Evolutionary conservation across 768 basidiomycete genomes (phyloP), one percentile per base, ranked within the genome.

Genomic region (Zangia roseola): DNA sequence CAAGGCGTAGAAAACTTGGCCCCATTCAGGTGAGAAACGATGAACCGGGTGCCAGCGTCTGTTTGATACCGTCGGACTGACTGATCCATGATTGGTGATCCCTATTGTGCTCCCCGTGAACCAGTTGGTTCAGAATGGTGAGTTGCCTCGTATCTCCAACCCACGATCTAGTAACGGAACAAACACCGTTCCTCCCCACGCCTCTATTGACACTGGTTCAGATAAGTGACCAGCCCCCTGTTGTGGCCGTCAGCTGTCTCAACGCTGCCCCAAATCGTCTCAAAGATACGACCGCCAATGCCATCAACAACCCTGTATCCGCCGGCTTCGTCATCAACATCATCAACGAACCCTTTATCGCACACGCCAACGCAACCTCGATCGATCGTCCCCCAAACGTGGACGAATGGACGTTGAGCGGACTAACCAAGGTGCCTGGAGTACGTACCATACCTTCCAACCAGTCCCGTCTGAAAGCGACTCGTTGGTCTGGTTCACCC

Each of bases 271-370:
- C 43, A 59, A 16, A n/a, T n/a, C n/a, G n/a, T n/a, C 17, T 61
- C 39, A 71, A 72, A 48, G 82, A 82, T 49, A 79, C 77, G 1
- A 58, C 69, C 21, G 54, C 56, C 24, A 82, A 81, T 53, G 76
- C 81, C 55, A 68, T 64, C 54, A 65, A 63, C 1, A 75, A 75
- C n/a, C n/a, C n/a, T n/a, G n/a, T n/a, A n/a, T n/a, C n/a, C n/a
- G n/a, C n/a, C 39, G 61, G 74, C 24, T 84, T 82, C 61, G 75
- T 74, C 5, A 74, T 80, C 21, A 79, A 77, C 54, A 79, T 80
- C 59, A 82, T 84, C 58, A 79, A 77, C 36, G 80, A 81, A 53
- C 69, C 74, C 2, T 76, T 68, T 37, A 26, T 70, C 3, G 66
- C 75, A 43, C 59, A 66, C 9, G 76, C 75, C 0, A 73, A 75